Base-by-base conservation (phyloP, 202 grass and related monocot genomes). In the Elaeis oleifera region DNA sequence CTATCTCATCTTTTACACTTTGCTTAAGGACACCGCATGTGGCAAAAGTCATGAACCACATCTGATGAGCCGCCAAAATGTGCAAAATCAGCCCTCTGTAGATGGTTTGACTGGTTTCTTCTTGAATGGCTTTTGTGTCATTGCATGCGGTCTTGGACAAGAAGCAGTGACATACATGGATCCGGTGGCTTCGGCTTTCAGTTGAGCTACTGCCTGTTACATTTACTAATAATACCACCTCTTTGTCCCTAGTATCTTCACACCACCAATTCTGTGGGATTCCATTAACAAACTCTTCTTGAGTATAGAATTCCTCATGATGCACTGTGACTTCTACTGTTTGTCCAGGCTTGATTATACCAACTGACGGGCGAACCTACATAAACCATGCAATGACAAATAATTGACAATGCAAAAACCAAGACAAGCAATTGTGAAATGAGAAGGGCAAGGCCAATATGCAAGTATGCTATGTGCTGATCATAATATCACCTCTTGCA, bases 261-360 rank as follows among this genome's bases (percentile, higher is more conserved):
- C 81, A 85, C 92, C 92, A 89, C 84, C 80, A 92, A 59, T 83
- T 92, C 60, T 92, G 92, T 22, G 92, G 92, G 77, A 89, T 79
- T 31, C 92, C 92, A 28, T 97, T 88, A 1, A 89, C 74, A 32
- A 81, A 92, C 16, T 92, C 88, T 86, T 97, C 87, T 68, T 80
- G 56, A 18, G 79, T 80, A 65, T 84, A 91, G 26, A 87, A 84
- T 16, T 97, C 92, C 57, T 85, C 84, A 51, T 97, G 92, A 72
- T 81, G 92, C 32, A 97, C 71, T 15, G 79, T 79, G 65, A 97
- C 76, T 54, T 97, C 92, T 61, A 77, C 53, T 3, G 80, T 84
- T 75, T 92, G 79, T 29, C 78, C 71, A 72, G 84, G 84, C 77
- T 83, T 91, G 65, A 97, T 77, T 28, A 97, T 69, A 49, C 92